Evolutionary conservation across 2,329 filamentous ascomycete genomes (phyloP).

Genomic region (Macrophomina phaseolina): DNA sequence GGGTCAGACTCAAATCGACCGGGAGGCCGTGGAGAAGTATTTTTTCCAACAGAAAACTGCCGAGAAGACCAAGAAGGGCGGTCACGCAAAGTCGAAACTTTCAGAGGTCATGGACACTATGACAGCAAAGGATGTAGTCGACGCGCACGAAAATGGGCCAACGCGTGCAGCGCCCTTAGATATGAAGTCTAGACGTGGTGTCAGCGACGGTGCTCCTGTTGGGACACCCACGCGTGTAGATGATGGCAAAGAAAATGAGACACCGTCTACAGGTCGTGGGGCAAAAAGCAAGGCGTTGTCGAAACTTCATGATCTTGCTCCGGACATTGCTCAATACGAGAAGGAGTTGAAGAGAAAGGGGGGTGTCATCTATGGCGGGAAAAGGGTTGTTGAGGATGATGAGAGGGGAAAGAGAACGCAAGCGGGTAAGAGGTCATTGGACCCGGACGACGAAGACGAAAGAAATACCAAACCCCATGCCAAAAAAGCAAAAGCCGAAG

Average conservation of each 20-base stretch:
- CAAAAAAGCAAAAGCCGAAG: slow-evolving; percentile 54
- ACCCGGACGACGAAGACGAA: slow-evolving; percentile 44
- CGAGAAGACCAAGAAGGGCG: neutral
- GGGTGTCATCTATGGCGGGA: slow-evolving; percentile 64
- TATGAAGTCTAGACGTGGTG: slow-evolving; percentile 39
- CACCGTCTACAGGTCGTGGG: slow-evolving; percentile 79
- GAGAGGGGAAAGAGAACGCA: slow-evolving; percentile 43
- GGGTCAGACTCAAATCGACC: slow-evolving; percentile 83
- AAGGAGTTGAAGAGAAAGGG: slow-evolving; percentile 87
- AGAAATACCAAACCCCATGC: slow-evolving; percentile 66
- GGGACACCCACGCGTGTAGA: slow-evolving; percentile 58
- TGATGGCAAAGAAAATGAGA: slow-evolving; percentile 80
- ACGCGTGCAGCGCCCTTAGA: slow-evolving; percentile 32
- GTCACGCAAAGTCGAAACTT: neutral
- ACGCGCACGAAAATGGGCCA: neutral
- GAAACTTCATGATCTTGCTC: slow-evolving; percentile 75
- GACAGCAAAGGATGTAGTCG: slow-evolving; percentile 22
- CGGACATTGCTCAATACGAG: slow-evolving; percentile 88
- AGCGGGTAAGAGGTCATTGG: slow-evolving; percentile 52
- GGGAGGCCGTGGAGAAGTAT: slow-evolving; percentile 72
- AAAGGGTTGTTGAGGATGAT: slow-evolving; percentile 46
- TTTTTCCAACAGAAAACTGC: slow-evolving; percentile 42
- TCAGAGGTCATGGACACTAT: slow-evolving; percentile 34
- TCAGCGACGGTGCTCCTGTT: slow-evolving; percentile 34
- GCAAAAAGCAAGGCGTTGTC: slow-evolving; percentile 86